Evolutionary conservation across 116 monocot genomes (phyloP).

Genomic region (Papilionanthe hybrid): DNA sequence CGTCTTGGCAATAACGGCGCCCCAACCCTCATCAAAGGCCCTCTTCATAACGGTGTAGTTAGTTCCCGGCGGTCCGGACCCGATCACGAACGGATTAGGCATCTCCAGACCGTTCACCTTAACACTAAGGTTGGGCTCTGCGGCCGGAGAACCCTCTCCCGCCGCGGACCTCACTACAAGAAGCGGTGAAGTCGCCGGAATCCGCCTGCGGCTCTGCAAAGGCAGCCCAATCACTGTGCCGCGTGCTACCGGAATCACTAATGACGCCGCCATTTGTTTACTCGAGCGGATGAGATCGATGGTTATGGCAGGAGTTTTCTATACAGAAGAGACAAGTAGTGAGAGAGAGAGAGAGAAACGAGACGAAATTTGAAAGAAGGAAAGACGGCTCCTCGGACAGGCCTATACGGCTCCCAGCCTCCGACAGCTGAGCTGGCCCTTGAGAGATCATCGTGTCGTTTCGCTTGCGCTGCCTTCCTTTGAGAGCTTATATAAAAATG

Average conservation of each 20-base stretch:
- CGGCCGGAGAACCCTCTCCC: not conserved
- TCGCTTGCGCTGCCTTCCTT: no score
- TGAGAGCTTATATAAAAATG: no score
- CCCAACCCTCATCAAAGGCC: constrained; percentile 68
- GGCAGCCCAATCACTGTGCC: constrained; percentile 1
- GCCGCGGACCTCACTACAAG: constrained; percentile 16
- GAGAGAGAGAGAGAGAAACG: no score
- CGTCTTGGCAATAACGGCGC: constrained; percentile 59
- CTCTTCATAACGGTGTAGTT: constrained; percentile 66
- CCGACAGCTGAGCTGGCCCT: no score
- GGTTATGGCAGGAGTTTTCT: no score
- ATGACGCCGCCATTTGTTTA: constrained; percentile 25
- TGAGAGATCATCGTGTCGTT: no score
- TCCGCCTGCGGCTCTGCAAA: not conserved
- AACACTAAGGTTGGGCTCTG: constrained; percentile 50
- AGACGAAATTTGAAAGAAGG: no score
- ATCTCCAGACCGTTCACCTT: constrained; percentile 57
- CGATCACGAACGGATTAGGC: constrained; percentile 70
- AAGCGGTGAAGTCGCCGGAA: constrained; percentile 5
- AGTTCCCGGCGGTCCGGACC: constrained; percentile 59
- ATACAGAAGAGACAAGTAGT: no score
- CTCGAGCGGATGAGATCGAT: not conserved
- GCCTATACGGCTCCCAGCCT: no score
- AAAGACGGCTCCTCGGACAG: no score
- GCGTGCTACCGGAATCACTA: constrained; percentile 4